Percentiles rank a stretch among this genome's conserved stretches.
These are phyloP conservation scores for Ascochyta pisi DNA, from an alignment of 2,329 filamentous ascomycete species.

Conservation along the genomic window DNA sequence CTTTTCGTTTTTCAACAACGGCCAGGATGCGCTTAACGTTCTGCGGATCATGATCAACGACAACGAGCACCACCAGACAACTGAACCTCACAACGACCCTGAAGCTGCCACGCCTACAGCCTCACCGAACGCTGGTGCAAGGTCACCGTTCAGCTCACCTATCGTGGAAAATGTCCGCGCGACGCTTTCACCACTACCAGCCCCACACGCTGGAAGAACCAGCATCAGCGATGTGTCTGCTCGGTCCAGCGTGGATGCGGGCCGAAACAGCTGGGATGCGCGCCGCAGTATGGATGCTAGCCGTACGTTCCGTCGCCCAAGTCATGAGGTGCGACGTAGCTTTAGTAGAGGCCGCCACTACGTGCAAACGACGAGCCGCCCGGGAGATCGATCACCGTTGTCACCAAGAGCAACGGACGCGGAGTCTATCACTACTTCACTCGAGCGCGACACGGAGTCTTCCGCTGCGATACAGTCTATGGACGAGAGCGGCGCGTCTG, in stretches of 20 bases:
- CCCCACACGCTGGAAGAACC: slow-evolving; percentile 38
- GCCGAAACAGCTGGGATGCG: slow-evolving; percentile 50
- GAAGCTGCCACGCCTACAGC: slow-evolving; percentile 24
- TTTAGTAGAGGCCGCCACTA: slow-evolving; percentile 65
- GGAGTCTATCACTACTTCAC: slow-evolving; percentile 77
- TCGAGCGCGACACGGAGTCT: slow-evolving; percentile 77
- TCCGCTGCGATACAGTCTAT: slow-evolving; percentile 66
- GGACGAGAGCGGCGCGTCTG: slow-evolving; percentile 78
- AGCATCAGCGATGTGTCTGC: slow-evolving; percentile 54
- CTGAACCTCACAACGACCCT: slow-evolving; percentile 14
- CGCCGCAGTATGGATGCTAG: slow-evolving; percentile 49
- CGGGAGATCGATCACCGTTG: slow-evolving; percentile 57
- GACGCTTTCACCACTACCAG: slow-evolving; percentile 53
- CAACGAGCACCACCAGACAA: slow-evolving; percentile 54
- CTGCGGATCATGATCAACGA: slow-evolving; percentile 76
- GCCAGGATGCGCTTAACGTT: slow-evolving; percentile 81
- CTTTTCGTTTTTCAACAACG: slow-evolving; percentile 91
- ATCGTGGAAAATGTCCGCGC: slow-evolving; percentile 52
- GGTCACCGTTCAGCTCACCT: slow-evolving; percentile 31
- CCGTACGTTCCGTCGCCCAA: slow-evolving; percentile 61
- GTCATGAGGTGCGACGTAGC: slow-evolving; percentile 60
- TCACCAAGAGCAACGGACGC: slow-evolving; percentile 65
- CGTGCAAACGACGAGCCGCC: slow-evolving; percentile 59
- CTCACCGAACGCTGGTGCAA: slow-evolving; percentile 17
- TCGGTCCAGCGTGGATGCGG: slow-evolving; percentile 49